Base-by-base conservation (phyloP, 2,329 filamentous ascomycete species). In the Diaporthe sp. region DNA sequence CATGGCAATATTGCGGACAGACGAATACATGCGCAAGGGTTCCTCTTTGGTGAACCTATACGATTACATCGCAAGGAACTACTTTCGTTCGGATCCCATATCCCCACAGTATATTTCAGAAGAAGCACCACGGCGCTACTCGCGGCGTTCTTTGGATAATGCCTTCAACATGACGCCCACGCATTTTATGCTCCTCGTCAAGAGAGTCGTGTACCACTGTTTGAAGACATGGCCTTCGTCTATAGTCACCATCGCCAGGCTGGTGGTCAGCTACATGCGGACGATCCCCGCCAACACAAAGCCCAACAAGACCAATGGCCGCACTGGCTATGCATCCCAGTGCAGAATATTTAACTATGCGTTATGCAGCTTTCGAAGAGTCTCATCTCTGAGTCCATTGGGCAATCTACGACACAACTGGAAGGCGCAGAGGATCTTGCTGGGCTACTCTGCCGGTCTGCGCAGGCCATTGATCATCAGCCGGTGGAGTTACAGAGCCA, bases 351-450 rank as follows among this genome's bases (percentile, higher is more conserved):
- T 86, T 79, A 89, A 89, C 78, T 72, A 78, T 34, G 81, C 85
- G 2, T 79, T 90, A 8, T 76, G 75, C 31, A 78, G 81, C 8
- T 83, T 90, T 28, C 83, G 82, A 34, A 79, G 79, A 67, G 83
- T 84, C 22, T 80, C 86, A 4, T 77, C 79, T 0, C 76, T 80
- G n/a, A 76, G 75, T 17, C 81, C 83, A 0, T 34, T 84, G 13
- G 75, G 77, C 22, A 84, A 86, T 51, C 86, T 85, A 81, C 80
- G 81, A 5, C 84, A 87, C 80, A 89, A 88, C 77, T 93, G 91
- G 91, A 85, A 88, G 73, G 90, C 90, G 0, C 89, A 92, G 77
- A 88, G 86, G 65, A 82, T 86, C 7, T 83, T 93, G 39, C 81
- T 93, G 34, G 83, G 85, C 25, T 84, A 89, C 80, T 91, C 90